Evolutionary conservation across 2,329 filamentous ascomycete genomes (phyloP).

Genomic region (Trichoderma sp.): DNA sequence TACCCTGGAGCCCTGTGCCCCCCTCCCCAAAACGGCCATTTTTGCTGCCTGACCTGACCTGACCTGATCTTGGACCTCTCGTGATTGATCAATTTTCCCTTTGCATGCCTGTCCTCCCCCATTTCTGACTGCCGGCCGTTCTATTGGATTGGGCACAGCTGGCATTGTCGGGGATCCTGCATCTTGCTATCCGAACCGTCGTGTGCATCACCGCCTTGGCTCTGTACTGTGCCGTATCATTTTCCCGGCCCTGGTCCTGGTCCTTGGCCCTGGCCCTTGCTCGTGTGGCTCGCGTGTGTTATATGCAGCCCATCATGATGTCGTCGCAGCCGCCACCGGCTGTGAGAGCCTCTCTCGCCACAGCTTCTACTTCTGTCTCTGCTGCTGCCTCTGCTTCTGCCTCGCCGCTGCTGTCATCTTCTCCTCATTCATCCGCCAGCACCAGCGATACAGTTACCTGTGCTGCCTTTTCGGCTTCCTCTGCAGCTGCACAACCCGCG

Average conservation of each 20-base stretch:
- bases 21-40: not conserved
- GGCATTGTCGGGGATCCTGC: slow-evolving; percentile 1
- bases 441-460: not conserved
- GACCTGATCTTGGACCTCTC: slow-evolving; percentile 3
- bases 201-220: not conserved
- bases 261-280: not conserved
- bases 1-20: slow-evolving; percentile 4
- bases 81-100: slow-evolving; percentile 11
- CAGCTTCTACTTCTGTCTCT: not conserved
- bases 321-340: slow-evolving; percentile 9
- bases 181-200: not conserved
- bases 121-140: not conserved
- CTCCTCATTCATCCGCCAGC: not conserved
- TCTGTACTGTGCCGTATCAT: not conserved
- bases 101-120: not conserved
- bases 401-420: not conserved
- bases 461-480: not conserved
- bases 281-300: slow-evolving; percentile 14
- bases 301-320: slow-evolving; percentile 8
- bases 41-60: slow-evolving; percentile 12
- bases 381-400: not conserved
- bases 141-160: not conserved
- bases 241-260: not conserved
- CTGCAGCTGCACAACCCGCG: not conserved
- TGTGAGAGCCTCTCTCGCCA: slow-evolving; percentile 7